Evolutionary conservation across 164 flowering plant species (phyloP).

Genomic region (Vitis rupestris): DNA sequence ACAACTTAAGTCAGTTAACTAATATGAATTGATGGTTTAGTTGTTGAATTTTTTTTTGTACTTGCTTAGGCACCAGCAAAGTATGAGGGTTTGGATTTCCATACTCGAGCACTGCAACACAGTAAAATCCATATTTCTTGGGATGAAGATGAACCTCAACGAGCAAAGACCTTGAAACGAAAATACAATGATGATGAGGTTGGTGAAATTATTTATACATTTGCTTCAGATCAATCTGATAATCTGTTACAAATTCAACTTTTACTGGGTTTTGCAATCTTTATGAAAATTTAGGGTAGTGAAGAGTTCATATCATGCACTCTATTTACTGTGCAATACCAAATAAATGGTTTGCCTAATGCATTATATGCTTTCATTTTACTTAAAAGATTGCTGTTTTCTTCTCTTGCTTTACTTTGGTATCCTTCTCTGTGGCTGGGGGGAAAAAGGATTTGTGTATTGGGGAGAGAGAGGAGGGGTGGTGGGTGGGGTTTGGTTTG

Average conservation of each 20-base stretch:
- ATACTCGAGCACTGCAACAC: conserved; percentile 73
- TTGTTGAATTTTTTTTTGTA: neutral
- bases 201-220: conserved; percentile 4
- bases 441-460: too few relatives aligned
- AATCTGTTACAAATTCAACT: neutral
- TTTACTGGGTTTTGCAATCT: neutral
- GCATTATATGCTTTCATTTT: too few relatives aligned
- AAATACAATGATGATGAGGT: conserved; percentile 79
- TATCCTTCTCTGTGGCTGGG: too few relatives aligned
- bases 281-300: neutral
- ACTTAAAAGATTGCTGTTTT: too few relatives aligned
- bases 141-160: conserved; percentile 97
- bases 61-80: conserved; percentile 64
- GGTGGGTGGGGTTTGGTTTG: too few relatives aligned
- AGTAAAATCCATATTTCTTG: conserved; percentile 68
- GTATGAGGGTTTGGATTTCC: conserved; percentile 71
- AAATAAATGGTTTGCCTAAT: too few relatives aligned
- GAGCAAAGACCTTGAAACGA: conserved; percentile 62
- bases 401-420: too few relatives aligned
- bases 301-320: neutral
- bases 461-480: too few relatives aligned
- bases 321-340: too few relatives aligned
- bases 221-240: neutral
- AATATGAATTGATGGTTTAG: neutral
- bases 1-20: neutral